Evolutionary conservation across 2,329 filamentous ascomycete genomes (phyloP).

Genomic region (Tolypocladium tundrense): DNA sequence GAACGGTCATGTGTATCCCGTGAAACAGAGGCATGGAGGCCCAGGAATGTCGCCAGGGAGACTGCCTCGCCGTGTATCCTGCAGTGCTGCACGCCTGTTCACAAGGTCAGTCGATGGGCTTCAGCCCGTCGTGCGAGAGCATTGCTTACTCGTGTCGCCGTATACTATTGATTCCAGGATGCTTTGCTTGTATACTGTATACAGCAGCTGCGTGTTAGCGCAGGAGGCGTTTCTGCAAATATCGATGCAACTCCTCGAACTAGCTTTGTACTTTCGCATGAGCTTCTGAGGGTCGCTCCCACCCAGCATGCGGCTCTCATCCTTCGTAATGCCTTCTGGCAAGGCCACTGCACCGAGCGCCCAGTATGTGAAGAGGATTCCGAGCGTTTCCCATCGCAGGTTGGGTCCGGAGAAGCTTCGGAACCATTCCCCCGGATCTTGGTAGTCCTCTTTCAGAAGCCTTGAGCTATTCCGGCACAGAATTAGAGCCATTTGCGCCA

Average conservation of each 20-base stretch:
- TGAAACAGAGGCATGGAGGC: not conserved
- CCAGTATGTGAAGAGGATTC: not conserved
- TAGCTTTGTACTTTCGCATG: not conserved
- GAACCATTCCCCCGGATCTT: not conserved
- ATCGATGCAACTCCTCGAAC: not conserved
- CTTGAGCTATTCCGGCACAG: not conserved
- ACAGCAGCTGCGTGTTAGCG: not conserved
- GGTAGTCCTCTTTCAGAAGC: not conserved
- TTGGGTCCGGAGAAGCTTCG: not conserved
- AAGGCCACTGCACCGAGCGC: not conserved
- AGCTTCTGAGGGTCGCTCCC: not conserved
- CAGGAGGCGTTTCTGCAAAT: not conserved
- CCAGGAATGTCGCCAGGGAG: not conserved
- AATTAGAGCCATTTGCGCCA: not conserved
- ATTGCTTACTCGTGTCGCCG: not conserved
- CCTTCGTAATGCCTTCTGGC: not conserved
- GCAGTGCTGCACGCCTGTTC: not conserved
- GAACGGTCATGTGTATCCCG: not conserved
- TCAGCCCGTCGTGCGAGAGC: not conserved
- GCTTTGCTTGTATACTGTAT: not conserved
- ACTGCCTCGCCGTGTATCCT: not conserved
- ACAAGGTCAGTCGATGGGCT: not conserved
- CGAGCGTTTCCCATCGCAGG: not conserved
- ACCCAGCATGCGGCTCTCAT: not conserved
- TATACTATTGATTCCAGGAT: not conserved